Conservation (phyloP, 2,329 filamentous ascomycete species). For the Claviceps lovelessii region DNA sequence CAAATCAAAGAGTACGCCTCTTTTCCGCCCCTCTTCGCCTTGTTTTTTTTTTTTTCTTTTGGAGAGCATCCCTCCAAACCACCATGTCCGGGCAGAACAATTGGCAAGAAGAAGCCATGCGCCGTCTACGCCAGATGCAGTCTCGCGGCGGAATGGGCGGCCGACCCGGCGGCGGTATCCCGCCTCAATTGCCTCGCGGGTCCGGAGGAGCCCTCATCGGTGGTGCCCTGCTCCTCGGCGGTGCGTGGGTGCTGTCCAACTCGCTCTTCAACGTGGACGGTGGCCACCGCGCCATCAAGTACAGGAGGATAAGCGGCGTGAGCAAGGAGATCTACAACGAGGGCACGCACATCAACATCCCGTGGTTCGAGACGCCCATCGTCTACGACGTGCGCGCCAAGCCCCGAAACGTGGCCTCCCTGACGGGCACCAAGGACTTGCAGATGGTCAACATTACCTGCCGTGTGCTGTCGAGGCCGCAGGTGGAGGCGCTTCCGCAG, state of each 20-base stretch:
- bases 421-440: constrained; percentile 96
- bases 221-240: constrained; percentile 32
- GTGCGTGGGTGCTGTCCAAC: constrained; percentile 39
- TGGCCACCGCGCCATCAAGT: constrained; percentile 98
- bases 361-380: constrained; percentile 95
- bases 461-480: constrained; percentile 87
- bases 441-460: constrained; percentile 99
- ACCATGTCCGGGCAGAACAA: constrained; percentile 23
- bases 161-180: constrained; percentile 25
- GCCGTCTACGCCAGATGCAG: constrained; percentile 35
- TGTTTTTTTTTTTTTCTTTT: neutral
- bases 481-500: constrained; percentile 77
- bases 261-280: constrained; percentile 77
- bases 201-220: constrained; percentile 26
- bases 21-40: neutral
- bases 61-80: neutral
- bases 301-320: constrained; percentile 81
- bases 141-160: constrained; percentile 27
- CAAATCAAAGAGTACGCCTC: neutral
- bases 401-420: constrained; percentile 87
- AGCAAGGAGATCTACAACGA: constrained; percentile 92
- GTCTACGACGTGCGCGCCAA: constrained; percentile 97
- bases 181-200: constrained; percentile 26
- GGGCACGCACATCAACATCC: constrained; percentile 88
- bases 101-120: constrained; percentile 37